Conservation (phyloP, 352 stramenopile species). For the Halophytophthora polymorphica region DNA sequence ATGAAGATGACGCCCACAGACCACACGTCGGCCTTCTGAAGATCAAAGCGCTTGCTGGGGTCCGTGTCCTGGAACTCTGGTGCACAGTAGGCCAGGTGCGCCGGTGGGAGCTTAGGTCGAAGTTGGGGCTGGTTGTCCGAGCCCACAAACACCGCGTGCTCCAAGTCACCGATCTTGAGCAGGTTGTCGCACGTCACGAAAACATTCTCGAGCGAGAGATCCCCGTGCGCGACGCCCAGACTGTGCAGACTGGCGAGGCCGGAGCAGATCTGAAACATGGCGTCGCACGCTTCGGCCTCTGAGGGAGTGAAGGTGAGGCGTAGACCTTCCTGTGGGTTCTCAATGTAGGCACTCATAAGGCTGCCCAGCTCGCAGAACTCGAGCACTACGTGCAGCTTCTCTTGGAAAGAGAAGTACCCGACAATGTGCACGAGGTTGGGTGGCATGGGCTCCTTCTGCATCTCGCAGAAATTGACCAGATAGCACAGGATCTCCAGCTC, state of each 20-base stretch:
- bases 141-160: constrained; percentile 54
- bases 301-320: constrained; percentile 31
- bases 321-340: constrained; percentile 36
- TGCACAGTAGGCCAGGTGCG: constrained; percentile 48
- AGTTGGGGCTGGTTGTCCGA: constrained; percentile 36
- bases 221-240: constrained; percentile 59
- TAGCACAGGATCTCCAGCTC: constrained; percentile 66
- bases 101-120: constrained; percentile 19
- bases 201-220: constrained; percentile 76
- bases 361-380: constrained; percentile 64
- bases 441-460: constrained; percentile 35
- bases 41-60: constrained; percentile 27
- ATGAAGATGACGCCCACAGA: constrained; percentile 57
- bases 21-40: constrained; percentile 61
- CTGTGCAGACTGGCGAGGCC: constrained; percentile 51
- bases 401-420: constrained; percentile 47
- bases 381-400: constrained; percentile 52
- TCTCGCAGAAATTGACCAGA: constrained; percentile 37
- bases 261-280: constrained; percentile 86
- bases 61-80: constrained; percentile 42
- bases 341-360: constrained; percentile 50
- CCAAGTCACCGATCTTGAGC: constrained; percentile 71
- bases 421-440: constrained; percentile 50
- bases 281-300: constrained; percentile 45
- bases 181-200: constrained; percentile 56